Conservation (phyloP, 2,329 filamentous ascomycete genomes). For the Colletotrichum viniferum region DNA sequence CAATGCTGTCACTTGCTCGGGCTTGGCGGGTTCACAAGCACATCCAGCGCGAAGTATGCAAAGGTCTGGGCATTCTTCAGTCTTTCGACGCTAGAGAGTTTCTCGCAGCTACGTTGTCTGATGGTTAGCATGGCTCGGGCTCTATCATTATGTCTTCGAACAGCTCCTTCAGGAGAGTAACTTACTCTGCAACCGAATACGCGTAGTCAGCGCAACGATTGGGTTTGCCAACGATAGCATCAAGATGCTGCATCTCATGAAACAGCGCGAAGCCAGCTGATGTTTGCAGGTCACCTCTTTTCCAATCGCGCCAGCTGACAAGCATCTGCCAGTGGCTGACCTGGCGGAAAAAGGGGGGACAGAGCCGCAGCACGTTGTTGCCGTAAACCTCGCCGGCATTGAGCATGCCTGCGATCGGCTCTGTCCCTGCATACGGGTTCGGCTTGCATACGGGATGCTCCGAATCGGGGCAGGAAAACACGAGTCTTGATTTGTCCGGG, state of each 20-base stretch:
- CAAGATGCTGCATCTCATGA: background rate
- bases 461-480: background rate
- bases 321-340: background rate
- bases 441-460: background rate
- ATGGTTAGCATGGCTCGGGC: background rate
- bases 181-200: background rate
- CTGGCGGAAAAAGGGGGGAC: background rate
- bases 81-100: background rate
- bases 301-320: background rate
- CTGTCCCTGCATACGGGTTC: background rate
- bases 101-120: fast-evolving
- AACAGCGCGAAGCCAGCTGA: background rate
- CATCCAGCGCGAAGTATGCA: background rate
- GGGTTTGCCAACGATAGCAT: background rate
- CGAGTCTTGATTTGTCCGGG: background rate
- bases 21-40: background rate
- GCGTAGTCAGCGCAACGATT: background rate
- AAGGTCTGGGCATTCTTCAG: background rate
- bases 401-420: background rate
- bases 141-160: fast-evolving
- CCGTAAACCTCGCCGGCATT: background rate
- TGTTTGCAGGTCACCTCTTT: background rate
- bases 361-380: background rate
- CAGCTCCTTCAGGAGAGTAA: background rate
- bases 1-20: fast-evolving